Base-by-base conservation (phyloP, 345 rosid genomes). In the Salix purpurea region DNA sequence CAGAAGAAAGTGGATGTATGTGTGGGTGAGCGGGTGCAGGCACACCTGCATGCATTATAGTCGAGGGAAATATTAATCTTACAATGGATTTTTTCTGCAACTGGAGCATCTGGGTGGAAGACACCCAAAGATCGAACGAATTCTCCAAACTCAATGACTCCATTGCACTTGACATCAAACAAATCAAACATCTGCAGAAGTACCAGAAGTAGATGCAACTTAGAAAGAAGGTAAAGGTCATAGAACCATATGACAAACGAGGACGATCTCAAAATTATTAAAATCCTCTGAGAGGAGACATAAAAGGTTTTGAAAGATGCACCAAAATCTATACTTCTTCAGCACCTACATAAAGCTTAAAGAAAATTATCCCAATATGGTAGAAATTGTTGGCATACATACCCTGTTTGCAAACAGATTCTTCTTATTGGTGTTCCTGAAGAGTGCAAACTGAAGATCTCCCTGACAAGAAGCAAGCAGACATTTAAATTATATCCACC, bases 371-470 rank as follows among this genome's bases (percentile, higher is more conserved):
- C 50, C 5, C 9, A 60, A 24, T 52, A 23, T 19, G 2, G 10
- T 28, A 4, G 12, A 56, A 39, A 16, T 15, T 4, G 10, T 7
- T 39, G 11, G 28, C n/a, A 39, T 62, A 77, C 78, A 16, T 65
- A 95, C 99, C 92, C 97, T 89, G 86, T 95, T 96, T 0, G 96
- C 92, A 28, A 93, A 95, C 70, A 95, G 97, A 72, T 93, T 95
- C 82, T 69, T 89, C 77, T 69, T 82, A 73, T 90, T 88, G 79
- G 78, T 85, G 85, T 86, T 95, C 85, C 89, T 88, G 85, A 95
- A 90, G 48, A 95, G 91, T 48, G 99, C 99, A 66, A 93, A 86
- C 80, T 93, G 97, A 76, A 95, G 88, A 66, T 95, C 99, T 83
- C 91, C 97, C 97, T 95, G 86, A 70, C 75, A 40, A 73, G 6